These are phyloP conservation scores for Penicillium paneum DNA, from an alignment of 2,329 filamentous ascomycete species.

Conservation along the genomic window DNA sequence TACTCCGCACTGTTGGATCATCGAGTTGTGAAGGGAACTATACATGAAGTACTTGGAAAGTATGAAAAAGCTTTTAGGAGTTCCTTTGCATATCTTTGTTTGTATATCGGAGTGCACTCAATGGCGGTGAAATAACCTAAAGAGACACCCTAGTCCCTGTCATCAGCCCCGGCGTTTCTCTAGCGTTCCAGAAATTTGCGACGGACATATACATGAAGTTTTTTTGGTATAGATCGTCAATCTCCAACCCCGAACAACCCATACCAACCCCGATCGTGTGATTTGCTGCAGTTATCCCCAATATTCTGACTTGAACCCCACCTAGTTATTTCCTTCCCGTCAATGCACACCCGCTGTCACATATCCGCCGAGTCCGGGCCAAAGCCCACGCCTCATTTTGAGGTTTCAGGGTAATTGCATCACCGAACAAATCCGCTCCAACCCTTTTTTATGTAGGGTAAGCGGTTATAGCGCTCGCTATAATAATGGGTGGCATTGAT, in stretches of 20 bases:
- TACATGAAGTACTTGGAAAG: background rate
- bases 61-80: background rate
- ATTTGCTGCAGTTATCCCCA: background rate
- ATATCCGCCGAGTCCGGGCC: conserved; percentile 8
- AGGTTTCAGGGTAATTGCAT: conserved; percentile 25
- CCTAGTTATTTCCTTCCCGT: conserved; percentile 5
- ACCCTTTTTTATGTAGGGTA: conserved; percentile 1
- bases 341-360: conserved; percentile 22
- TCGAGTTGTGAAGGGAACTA: background rate
- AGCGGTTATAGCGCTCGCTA: conserved; percentile 13
- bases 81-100: background rate
- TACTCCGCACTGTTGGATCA: background rate
- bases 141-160: background rate
- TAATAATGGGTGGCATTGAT: conserved; percentile 3
- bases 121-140: conserved; percentile 12
- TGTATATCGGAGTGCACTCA: background rate
- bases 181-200: conserved; percentile 2
- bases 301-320: conserved; percentile 6
- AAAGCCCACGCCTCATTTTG: conserved; percentile 9
- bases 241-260: background rate
- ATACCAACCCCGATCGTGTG: conserved; percentile 2
- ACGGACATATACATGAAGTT: conserved; percentile 2
- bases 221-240: conserved; percentile 6
- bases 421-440: conserved; percentile 19
- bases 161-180: background rate